These are phyloP conservation scores for Pilatotrama ljubarskyi DNA, from an alignment of 768 basidiomycete genomes.

Conservation along the genomic window DNA sequence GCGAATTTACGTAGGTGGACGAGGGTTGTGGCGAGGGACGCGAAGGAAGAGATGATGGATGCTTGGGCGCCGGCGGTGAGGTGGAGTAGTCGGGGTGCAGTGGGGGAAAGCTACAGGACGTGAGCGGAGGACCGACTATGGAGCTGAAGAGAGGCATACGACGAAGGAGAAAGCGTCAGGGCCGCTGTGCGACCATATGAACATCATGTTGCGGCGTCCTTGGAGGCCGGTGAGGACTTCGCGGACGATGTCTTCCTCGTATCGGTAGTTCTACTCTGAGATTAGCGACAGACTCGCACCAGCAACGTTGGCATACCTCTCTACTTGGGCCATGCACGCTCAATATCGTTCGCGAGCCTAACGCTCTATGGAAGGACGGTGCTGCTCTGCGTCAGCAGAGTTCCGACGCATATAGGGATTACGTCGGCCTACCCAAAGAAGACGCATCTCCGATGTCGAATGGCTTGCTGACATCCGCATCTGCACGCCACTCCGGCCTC, in stretches of 20 bases:
- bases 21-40: constrained; percentile 57
- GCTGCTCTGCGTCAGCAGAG: constrained; percentile 35
- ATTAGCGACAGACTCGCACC: neutral
- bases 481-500: constrained; percentile 62
- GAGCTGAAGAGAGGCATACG: constrained; percentile 20
- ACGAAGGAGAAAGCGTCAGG: constrained; percentile 36
- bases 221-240: constrained; percentile 77
- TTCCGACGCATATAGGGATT: neutral
- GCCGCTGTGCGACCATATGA: constrained; percentile 35
- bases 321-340: constrained; percentile 42
- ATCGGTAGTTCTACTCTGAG: constrained; percentile 57
- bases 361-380: constrained; percentile 43
- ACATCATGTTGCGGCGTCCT: constrained; percentile 63
- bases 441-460: constrained; percentile 74
- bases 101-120: constrained; percentile 44
- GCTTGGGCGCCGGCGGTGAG: constrained; percentile 64
- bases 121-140: neutral
- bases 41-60: constrained; percentile 63
- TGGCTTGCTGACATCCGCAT: constrained; percentile 39
- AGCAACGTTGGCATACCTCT: constrained; percentile 37
- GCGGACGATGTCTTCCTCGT: constrained; percentile 74
- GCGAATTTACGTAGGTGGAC: constrained; percentile 66
- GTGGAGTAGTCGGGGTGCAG: constrained; percentile 63
- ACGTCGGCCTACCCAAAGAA: constrained; percentile 57
- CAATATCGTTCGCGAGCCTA: constrained; percentile 40